phyloP scores from a whole-genome alignment of 2,329 filamentous ascomycete species.

The Ophiosphaerella narmari region DNA sequence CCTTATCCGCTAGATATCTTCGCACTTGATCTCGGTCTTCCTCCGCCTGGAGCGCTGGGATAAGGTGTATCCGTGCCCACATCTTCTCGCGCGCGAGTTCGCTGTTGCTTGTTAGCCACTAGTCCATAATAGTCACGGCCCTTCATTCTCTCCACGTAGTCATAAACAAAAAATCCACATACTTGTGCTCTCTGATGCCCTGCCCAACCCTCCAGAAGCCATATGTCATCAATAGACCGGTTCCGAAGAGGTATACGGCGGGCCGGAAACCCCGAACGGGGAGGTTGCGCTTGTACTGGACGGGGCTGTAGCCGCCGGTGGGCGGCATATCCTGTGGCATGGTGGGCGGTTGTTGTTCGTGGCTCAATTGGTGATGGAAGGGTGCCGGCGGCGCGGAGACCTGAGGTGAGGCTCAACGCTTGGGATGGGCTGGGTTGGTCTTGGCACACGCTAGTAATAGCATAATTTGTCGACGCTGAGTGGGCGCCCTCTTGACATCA shows the following conservation, averaged over 20 bases:
- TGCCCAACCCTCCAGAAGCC: conserved; percentile 86
- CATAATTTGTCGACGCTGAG: conserved; percentile 35
- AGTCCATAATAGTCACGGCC: background rate
- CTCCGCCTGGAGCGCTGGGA: conserved; percentile 91
- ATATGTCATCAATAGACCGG: conserved; percentile 80
- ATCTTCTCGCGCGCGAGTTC: conserved; percentile 97
- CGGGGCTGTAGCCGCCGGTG: conserved; percentile 87
- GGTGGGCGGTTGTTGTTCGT: conserved; percentile 46
- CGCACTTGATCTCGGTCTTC: conserved; percentile 95
- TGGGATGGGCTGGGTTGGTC: conserved; percentile 19
- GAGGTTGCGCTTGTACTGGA: conserved; percentile 98
- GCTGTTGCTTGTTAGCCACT: conserved; percentile 56
- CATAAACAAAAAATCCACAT: conserved; percentile 43
- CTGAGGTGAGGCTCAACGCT: conserved; percentile 31
- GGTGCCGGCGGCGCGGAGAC: conserved; percentile 30
- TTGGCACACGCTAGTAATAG: conserved; percentile 36
- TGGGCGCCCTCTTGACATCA: conserved; percentile 16
- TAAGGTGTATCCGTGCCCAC: conserved; percentile 95
- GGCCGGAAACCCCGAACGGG: conserved; percentile 90
- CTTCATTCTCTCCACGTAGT: background rate
- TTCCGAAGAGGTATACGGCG: conserved; percentile 73
- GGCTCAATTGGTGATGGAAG: conserved; percentile 34
- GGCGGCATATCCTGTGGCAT: conserved; percentile 99
- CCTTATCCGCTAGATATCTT: conserved; percentile 82
- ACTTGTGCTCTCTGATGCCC: conserved; percentile 92